Evolutionary conservation across 805 yeast species (phyloP), one percentile per base, ranked within the genome.

Genomic region (Wickerhamiella hasegawae): DNA sequence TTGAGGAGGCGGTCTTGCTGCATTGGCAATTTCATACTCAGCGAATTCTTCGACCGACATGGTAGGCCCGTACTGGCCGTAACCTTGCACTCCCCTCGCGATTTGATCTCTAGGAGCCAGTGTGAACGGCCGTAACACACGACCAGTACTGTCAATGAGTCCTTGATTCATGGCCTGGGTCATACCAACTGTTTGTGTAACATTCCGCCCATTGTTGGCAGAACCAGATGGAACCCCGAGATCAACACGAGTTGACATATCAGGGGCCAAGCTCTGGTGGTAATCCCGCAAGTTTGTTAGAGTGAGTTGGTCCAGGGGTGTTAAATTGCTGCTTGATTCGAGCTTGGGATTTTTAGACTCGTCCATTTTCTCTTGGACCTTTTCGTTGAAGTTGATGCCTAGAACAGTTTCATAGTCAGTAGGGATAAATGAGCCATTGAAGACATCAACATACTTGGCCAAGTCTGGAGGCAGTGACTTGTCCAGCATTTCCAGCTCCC

Each of bases 1-100:
- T 2, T 39, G 34, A 2, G 36, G 42, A n/a, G 38, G 42, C 1
- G 60, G 61, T 32, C 51, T 41, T 15, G 56, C 46, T 65, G 85
- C 78, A 37, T 87, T 85, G 2, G 95, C 95, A 42, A 80, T 62
- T 52, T 90, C 98, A 45, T 82, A 73, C 32, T 84, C 93, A 35
- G 90, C 61, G 41, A 79, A 76, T 46, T 90, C 96, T 44, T 90
- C 98, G 0, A 90, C 84, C 0, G 94, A 64, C 90, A 90, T 82
- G 0, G 96, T 82, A 2, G 98, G 98, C 20, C 87, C 63, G 18
- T 68, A 73, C 56, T 90, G 96, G 1, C 96, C 98, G 2, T 92
- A 82, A 1, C 96, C 95, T 45, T 70, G 73, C 0, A 85, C 95
- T 46, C 75, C 70, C 22, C 64, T 59, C 38, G 66, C 62, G 14